Conservation (phyloP, 1,139 yeast species). For the Torulaspora globosa region DNA sequence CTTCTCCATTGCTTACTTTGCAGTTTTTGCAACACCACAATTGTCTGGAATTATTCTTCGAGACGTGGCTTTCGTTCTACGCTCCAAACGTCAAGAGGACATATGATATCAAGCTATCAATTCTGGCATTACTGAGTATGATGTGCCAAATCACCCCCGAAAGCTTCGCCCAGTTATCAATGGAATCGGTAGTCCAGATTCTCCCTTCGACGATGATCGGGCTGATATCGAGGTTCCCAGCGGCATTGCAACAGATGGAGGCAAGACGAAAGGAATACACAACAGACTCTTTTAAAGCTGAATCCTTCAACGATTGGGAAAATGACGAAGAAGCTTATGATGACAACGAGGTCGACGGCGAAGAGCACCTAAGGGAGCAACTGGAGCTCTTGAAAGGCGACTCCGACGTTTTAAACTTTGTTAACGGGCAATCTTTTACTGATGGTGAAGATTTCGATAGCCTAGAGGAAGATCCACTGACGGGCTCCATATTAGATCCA, state of each 20-base stretch:
- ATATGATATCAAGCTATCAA: constrained; percentile 72
- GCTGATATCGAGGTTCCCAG: constrained; percentile 60
- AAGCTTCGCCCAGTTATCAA: constrained; percentile 32
- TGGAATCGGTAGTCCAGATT: constrained; percentile 30
- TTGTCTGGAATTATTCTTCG: constrained; percentile 51
- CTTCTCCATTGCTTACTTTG: constrained; percentile 56
- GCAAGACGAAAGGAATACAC: constrained; percentile 52
- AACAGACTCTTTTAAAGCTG: constrained; percentile 40
- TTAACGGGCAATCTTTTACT: constrained; percentile 39
- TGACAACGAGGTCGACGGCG: constrained; percentile 30
- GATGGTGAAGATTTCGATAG: constrained; percentile 48
- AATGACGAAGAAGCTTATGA: constrained; percentile 35
- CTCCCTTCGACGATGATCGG: constrained; percentile 48
- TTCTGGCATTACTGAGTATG: constrained; percentile 62
- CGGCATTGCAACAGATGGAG: constrained; percentile 62
- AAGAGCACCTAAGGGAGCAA: constrained; percentile 37
- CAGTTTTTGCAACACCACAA: constrained; percentile 47
- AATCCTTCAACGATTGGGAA: constrained; percentile 37
- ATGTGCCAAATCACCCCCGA: constrained; percentile 34
- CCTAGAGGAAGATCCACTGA: constrained; percentile 74
- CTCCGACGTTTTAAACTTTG: constrained; percentile 41
- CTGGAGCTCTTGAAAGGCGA: constrained; percentile 45
- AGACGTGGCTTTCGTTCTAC: constrained; percentile 57
- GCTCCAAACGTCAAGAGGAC: constrained; percentile 64
- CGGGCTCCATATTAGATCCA: constrained; percentile 70